Base-by-base conservation (phyloP, 352 stramenopile genomes). In the Phytophthora crassamura region DNA sequence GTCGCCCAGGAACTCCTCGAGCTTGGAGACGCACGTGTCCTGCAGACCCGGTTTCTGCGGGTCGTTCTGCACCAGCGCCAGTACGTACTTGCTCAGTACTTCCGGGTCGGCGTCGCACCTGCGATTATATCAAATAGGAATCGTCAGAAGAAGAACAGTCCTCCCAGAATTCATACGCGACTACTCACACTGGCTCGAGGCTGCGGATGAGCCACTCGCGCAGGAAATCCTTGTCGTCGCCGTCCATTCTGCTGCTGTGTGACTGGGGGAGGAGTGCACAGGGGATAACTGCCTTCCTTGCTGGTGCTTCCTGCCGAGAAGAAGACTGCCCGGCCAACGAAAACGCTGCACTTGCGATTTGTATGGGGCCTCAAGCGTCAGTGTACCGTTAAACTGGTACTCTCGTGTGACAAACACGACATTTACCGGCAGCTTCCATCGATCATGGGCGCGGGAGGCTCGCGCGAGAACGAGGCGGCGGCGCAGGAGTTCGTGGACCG, bases 91-190 rank as follows among this genome's bases (percentile, higher is more conserved):
- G 62, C 84, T 93, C 62, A 96, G 57, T 46, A 96, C 88, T 20
- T 92, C 86, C 1, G 88, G 88, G 64, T 96, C 88, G 2, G 88
- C 88, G 38, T 96, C 88, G 55, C 88, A 94, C 57, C 88, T 96
- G 50, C 2, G 0, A 32, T 32, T 32, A 32, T 32, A 39, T 25
- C 40, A 38, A 16, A 45, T 14, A 59, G 0, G 11, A 28, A 63
- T 16, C 18, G 32, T 51, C 11, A 39, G 12, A 12, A 40, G n/a
- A 32, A 32, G 28, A 32, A 32, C 28, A 32, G 28, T 32, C 28
- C 28, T 32, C 5, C 28, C 28, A 32, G 28, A 32, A 32, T 32
- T 32, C 28, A 32, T 9, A 7, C 6, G 28, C 28, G 28, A 32
- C 28, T 32, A 75, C 83, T 57, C 75, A 96, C 88, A 96, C 81